Conservation (phyloP, 768 basidiomycete genomes). For the Mrakia gelida region DNA sequence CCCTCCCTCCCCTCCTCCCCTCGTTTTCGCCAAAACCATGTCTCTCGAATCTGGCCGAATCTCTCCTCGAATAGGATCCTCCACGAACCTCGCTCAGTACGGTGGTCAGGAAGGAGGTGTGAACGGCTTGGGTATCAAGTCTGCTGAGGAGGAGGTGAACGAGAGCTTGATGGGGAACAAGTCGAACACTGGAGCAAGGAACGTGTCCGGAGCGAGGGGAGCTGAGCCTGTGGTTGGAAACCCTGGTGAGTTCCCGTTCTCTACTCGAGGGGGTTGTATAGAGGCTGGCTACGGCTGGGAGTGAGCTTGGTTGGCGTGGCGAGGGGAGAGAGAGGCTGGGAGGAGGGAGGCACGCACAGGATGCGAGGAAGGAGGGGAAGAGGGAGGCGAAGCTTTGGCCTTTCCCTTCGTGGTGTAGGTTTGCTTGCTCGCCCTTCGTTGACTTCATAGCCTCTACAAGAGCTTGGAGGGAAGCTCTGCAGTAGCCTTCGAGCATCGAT, state of each 20-base stretch:
- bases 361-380: too few species aligned
- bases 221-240: not conserved
- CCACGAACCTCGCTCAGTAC: conserved; percentile 9
- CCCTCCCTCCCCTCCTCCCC: not conserved
- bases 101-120: not conserved
- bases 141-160: conserved; percentile 6
- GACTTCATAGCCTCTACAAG: too few species aligned
- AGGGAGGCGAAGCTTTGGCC: too few species aligned
- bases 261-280: too few species aligned
- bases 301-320: not conserved
- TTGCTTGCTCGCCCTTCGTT: too few species aligned
- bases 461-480: too few species aligned
- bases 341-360: not conserved
- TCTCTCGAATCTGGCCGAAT: conserved; percentile 7
- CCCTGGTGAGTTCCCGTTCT: not conserved
- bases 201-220: conserved; percentile 1
- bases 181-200: not conserved
- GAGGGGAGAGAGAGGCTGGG: not conserved
- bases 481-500: too few species aligned
- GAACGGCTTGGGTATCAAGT: not conserved
- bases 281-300: not conserved
- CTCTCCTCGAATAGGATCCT: not conserved
- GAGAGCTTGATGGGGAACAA: conserved; percentile 3
- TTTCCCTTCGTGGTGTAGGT: too few species aligned
- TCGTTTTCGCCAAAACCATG: not conserved